Percentiles rank a stretch among this genome's conserved stretches.
Evolutionary conservation across 1,284 basidiomycete species (phyloP).

Genomic region (Xerocomus amazonicus): DNA sequence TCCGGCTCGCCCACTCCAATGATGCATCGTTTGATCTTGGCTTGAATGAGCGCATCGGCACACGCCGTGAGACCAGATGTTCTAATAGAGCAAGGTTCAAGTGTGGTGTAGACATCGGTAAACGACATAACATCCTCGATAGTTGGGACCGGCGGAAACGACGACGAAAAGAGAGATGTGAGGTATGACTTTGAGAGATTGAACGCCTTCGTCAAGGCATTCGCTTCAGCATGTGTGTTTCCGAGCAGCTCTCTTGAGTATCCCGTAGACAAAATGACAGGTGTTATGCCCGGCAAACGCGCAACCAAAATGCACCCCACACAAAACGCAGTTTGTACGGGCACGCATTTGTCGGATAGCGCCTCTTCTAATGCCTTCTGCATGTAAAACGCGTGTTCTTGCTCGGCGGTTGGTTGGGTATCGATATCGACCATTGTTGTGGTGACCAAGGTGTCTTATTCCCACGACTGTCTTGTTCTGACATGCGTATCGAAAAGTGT

Average conservation of each 20-base stretch:
- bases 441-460: conserved; percentile 4
- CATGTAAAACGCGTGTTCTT: conserved; percentile 51
- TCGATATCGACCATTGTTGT: conserved; percentile 6
- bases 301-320: conserved; percentile 86
- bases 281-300: conserved; percentile 36
- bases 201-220: conserved; percentile 79
- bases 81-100: conserved; percentile 94
- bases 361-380: conserved; percentile 71
- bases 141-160: conserved; percentile 23
- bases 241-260: conserved; percentile 91
- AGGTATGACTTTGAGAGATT: conserved; percentile 43
- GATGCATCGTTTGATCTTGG: conserved; percentile 72
- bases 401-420: conserved; percentile 8
- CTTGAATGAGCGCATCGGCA: conserved; percentile 78
- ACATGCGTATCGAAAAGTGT: conserved; percentile 85
- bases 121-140: conserved; percentile 50
- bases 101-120: conserved; percentile 87
- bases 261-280: conserved; percentile 71
- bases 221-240: conserved; percentile 98
- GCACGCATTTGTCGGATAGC: conserved; percentile 54
- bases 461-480: conserved; percentile 19
- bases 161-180: conserved; percentile 39
- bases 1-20: conserved; percentile 92
- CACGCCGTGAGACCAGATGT: conserved; percentile 88
- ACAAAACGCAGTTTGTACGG: conserved; percentile 84